These are phyloP conservation scores for Yarrowia deformans DNA, from an alignment of 805 yeast genomes.

Conservation along the genomic window DNA sequence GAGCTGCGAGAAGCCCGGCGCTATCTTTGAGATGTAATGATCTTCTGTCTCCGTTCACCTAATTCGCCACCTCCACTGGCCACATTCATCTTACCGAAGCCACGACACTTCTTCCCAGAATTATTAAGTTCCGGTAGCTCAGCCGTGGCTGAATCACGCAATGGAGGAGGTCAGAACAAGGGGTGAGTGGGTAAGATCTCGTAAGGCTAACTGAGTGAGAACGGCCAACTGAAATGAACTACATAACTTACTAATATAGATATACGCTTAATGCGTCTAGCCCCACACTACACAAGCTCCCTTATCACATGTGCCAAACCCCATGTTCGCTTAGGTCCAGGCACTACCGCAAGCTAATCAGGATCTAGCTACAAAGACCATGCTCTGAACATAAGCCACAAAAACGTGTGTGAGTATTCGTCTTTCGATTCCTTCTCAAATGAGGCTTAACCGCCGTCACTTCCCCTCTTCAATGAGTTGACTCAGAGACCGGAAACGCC, in stretches of 20 bases:
- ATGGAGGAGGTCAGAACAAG: not conserved
- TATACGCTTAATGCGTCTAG: too few relatives aligned
- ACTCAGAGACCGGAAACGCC: constrained; percentile 3
- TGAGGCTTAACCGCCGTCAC: not conserved
- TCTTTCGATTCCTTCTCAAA: not conserved
- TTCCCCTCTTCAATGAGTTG: not conserved
- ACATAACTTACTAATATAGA: not conserved
- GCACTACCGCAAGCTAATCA: not conserved
- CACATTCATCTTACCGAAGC: not conserved
- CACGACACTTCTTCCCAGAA: not conserved
- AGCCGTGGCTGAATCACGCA: constrained; percentile 32
- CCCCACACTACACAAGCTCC: not conserved
- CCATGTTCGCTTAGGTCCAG: too few relatives aligned
- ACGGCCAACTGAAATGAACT: not conserved
- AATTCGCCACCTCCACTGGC: not conserved
- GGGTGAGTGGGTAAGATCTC: too few relatives aligned
- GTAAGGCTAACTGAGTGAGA: too few relatives aligned
- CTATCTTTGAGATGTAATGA: too few relatives aligned
- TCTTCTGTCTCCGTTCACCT: too few relatives aligned
- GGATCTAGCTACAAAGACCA: not conserved
- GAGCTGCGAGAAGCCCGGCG: too few relatives aligned
- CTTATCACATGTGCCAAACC: too few relatives aligned
- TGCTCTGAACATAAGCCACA: constrained; percentile 11
- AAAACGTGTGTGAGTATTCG: not conserved
- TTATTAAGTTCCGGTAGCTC: constrained; percentile 2